Percentiles rank a stretch among this genome's conserved stretches.
These are phyloP conservation scores for Posidonia oceanica DNA, from an alignment of 116 monocot species.

Conservation along the genomic window DNA sequence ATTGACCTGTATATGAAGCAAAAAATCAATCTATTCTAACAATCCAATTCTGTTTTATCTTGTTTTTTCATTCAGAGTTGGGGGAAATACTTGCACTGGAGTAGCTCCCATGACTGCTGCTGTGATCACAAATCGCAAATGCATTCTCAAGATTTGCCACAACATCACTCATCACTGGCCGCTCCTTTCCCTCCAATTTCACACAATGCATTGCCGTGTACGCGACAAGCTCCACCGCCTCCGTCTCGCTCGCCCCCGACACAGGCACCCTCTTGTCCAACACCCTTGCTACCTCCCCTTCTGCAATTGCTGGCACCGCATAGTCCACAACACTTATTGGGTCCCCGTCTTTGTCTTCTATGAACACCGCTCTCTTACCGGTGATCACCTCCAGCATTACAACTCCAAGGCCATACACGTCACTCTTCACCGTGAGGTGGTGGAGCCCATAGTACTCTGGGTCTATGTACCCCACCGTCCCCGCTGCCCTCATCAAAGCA, in stretches of 20 bases:
- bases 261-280: conserved; percentile 39
- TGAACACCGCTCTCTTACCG: conserved; percentile 64
- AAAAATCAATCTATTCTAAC: background rate
- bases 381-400: conserved; percentile 76
- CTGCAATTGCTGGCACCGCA: conserved; percentile 41
- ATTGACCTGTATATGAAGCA: background rate
- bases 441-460: conserved; percentile 42
- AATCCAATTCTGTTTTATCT: too few species aligned
- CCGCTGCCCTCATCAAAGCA: conserved; percentile 23
- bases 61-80: background rate
- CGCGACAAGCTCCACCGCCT: conserved; percentile 85
- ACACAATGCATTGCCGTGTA: conserved; percentile 73
- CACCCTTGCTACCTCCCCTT: conserved; percentile 43
- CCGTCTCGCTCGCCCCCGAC: conserved; percentile 31
- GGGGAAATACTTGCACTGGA: conserved; percentile 14
- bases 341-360: conserved; percentile 26
- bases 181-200: conserved; percentile 42
- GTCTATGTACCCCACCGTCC: conserved; percentile 45
- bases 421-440: conserved; percentile 67
- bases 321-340: conserved; percentile 69
- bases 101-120: conserved; percentile 12
- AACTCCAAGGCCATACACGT: conserved; percentile 81
- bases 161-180: conserved; percentile 68
- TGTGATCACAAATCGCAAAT: conserved; percentile 39
- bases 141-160: conserved; percentile 76